These are phyloP conservation scores for Candida krabiensis DNA, from an alignment of 805 yeast species.

Conservation along the genomic window DNA sequence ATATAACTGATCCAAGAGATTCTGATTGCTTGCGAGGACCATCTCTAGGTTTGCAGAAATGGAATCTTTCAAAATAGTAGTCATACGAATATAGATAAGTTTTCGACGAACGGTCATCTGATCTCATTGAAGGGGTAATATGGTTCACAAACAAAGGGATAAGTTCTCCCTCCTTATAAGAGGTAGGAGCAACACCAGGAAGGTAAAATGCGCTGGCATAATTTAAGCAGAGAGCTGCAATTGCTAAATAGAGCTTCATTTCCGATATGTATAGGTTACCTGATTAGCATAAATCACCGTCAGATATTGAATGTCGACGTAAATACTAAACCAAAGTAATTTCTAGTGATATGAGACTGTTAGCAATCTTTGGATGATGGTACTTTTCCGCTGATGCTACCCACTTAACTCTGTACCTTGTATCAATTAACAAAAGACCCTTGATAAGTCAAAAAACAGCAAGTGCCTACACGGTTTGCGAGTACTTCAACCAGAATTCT, in stretches of 20 bases:
- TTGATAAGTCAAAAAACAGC: too few relatives aligned
- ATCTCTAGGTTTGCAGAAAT: slow-evolving; percentile 75
- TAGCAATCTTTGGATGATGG: too few relatives aligned
- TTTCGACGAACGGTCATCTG: slow-evolving; percentile 42
- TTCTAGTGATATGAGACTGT: too few relatives aligned
- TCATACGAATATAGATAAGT: slow-evolving; percentile 73
- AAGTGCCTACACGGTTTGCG: too few relatives aligned
- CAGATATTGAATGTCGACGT: too few relatives aligned
- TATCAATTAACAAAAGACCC: too few relatives aligned
- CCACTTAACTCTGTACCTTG: too few relatives aligned
- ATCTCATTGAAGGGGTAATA: slow-evolving; percentile 71
- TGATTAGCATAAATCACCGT: too few relatives aligned
- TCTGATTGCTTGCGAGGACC: slow-evolving; percentile 77
- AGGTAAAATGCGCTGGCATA: slow-evolving; percentile 66
- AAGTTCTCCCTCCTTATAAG: slow-evolving; percentile 68
- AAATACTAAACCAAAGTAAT: too few relatives aligned
- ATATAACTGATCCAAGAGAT: slow-evolving; percentile 86
- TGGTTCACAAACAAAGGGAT: slow-evolving; percentile 87
- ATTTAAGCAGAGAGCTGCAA: slow-evolving; percentile 8
- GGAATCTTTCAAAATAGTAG: slow-evolving; percentile 80
- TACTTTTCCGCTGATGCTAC: too few relatives aligned
- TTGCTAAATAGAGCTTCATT: neutral
- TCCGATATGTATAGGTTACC: too few relatives aligned
- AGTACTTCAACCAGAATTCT: too few relatives aligned
- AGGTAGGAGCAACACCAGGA: slow-evolving; percentile 96